phyloP scores from a whole-genome alignment of 441 rosid genomes.

The Pelargonium cotyledonis region DNA sequence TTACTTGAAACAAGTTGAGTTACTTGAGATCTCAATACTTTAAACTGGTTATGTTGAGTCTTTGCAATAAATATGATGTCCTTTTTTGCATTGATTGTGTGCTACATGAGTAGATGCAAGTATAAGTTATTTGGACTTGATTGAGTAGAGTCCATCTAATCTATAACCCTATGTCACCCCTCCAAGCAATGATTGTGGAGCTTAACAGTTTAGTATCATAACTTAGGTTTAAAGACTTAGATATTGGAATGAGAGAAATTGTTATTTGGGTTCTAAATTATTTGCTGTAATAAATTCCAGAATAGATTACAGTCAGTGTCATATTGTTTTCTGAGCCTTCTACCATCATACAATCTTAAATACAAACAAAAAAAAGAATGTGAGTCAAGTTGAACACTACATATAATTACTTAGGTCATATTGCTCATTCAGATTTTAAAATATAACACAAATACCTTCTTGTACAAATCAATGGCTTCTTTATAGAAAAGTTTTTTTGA shows the following conservation, averaged over 20 bases:
- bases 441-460: constrained; percentile 45
- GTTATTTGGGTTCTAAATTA: neutral
- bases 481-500: constrained; percentile 62
- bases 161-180: neutral
- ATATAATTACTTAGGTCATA: neutral
- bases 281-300: neutral
- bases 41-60: neutral
- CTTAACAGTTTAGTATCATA: neutral
- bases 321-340: neutral
- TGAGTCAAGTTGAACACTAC: neutral
- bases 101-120: neutral
- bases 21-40: neutral
- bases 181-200: neutral
- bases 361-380: neutral
- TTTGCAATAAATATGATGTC: neutral
- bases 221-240: neutral
- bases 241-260: neutral
- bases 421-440: constrained; percentile 1
- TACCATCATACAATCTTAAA: neutral
- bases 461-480: constrained; percentile 66
- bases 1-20: neutral
- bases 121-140: neutral
- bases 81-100: neutral
- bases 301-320: constrained; percentile 2
- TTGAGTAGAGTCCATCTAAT: neutral